Evolutionary conservation across 2,329 filamentous ascomycete species (phyloP).

Genomic region (Beauveria brongniartii): DNA sequence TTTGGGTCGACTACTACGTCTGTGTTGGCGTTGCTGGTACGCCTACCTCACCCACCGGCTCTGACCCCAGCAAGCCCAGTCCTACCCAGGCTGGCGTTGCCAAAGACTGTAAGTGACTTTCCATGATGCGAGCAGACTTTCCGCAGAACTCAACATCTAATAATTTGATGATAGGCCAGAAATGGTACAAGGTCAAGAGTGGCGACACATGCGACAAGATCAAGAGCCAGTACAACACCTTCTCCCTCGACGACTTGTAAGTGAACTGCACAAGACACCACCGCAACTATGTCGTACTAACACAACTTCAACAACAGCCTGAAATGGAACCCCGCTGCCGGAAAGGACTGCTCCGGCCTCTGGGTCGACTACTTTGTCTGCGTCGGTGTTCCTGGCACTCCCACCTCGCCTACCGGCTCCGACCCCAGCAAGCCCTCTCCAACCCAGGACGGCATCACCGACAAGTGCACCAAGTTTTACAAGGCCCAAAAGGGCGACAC

Average conservation of each 20-base stretch:
- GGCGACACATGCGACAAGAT: slow-evolving; percentile 14
- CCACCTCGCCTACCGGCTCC: slow-evolving; percentile 1
- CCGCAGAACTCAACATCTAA: background rate
- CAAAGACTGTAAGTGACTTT: background rate
- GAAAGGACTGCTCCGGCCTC: slow-evolving; percentile 10
- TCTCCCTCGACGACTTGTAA: slow-evolving; percentile 10
- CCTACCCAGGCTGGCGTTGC: slow-evolving; percentile 8
- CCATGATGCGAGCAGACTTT: background rate
- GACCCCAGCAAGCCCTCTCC: slow-evolving; percentile 10
- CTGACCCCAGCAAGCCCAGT: slow-evolving; percentile 7
- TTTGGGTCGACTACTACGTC: slow-evolving; percentile 13
- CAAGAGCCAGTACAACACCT: slow-evolving; percentile 17
- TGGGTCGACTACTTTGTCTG: slow-evolving; percentile 13
- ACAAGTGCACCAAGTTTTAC: slow-evolving; percentile 12
- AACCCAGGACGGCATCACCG: slow-evolving; percentile 5
- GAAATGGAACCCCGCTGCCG: slow-evolving; percentile 18
- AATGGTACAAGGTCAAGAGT: slow-evolving; percentile 11
- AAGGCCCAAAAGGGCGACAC: slow-evolving; percentile 17
- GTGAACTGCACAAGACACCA: background rate
- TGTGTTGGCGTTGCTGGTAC: slow-evolving; percentile 20
- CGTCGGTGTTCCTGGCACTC: slow-evolving; percentile 20
- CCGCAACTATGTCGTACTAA: background rate
- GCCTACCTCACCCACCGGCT: background rate
- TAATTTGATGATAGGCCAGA: background rate
- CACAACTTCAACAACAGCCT: slow-evolving; percentile 15